Base-by-base conservation (phyloP, 768 basidiomycete genomes). In the Symmetrospora coprosmae region DNA sequence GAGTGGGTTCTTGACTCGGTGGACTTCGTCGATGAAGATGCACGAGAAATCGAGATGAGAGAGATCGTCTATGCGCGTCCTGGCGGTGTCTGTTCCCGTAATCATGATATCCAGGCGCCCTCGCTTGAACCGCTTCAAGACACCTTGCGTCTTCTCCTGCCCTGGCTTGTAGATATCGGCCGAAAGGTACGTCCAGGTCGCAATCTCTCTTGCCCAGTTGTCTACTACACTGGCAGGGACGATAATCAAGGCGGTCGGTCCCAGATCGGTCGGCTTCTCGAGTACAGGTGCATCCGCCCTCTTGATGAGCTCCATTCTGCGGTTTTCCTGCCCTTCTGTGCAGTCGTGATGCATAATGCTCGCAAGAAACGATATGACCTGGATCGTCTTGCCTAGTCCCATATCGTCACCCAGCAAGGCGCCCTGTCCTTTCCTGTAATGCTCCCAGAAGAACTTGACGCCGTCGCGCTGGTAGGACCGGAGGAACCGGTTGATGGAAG, bases 361-460 rank as follows among this genome's bases (percentile, higher is more conserved):
- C 0, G 87, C 84, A 2, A 97, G 77, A 68, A 89, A 86, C 0
- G 84, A 79, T 43, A 90, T 86, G 25, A 89, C 83, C 71, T 97
- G 92, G 21, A 96, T 89, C 0, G 92, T 97, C 78, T 97, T 97
- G 2, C 84, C 92, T 77, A 75, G 58, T 65, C 88, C 92, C 92
- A 97, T 97, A 68, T 97, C 92, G 70, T 97, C 92, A 4, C 92
- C 92, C 3, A 97, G 77, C 11, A 96, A 70, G 0, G 84, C 91
- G 0, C 92, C 92, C 41, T 76, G 75, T 0, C 77, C 78, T 65
- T 82, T 74, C 28, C 75, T 72, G 69, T 84, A 94, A 45, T 82
- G 78, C 14, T 78, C 75, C 73, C 80, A 94, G 48, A 96, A 79
- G 72, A 96, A 96, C 39, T 76, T 72, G 13, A 85, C 80, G 7